These are phyloP conservation scores for Ustilago loliicola DNA, from an alignment of 1,284 basidiomycete species.

Conservation along the genomic window DNA sequence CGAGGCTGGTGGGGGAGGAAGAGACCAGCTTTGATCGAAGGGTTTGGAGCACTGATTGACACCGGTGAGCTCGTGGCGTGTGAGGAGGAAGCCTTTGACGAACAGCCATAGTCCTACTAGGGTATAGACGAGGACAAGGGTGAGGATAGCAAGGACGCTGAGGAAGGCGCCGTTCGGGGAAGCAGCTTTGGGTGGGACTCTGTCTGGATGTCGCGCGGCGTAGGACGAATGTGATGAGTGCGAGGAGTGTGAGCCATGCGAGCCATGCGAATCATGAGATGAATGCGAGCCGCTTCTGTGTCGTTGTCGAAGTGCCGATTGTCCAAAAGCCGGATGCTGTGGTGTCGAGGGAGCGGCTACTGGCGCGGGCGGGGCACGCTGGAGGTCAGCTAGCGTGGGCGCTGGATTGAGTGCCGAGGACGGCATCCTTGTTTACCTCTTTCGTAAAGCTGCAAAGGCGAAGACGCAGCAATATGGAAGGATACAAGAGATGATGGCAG, in stretches of 20 bases:
- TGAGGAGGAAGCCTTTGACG: constrained; percentile 66
- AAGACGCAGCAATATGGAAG: not conserved
- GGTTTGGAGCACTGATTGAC: constrained; percentile 22
- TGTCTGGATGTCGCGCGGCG: constrained; percentile 44
- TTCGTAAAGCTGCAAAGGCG: not conserved
- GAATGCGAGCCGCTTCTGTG: constrained; percentile 23
- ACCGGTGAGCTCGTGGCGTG: constrained; percentile 55
- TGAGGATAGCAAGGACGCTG: constrained; percentile 49
- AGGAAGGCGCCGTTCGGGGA: constrained; percentile 47
- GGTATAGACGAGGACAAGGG: constrained; percentile 48
- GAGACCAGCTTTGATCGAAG: constrained; percentile 6
- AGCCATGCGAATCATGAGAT: constrained; percentile 40
- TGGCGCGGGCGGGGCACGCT: constrained; percentile 11
- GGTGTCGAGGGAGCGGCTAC: constrained; percentile 3
- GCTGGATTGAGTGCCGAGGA: constrained; percentile 48
- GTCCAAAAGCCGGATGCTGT: constrained; percentile 39
- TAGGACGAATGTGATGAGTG: constrained; percentile 63
- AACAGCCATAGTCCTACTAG: constrained; percentile 60
- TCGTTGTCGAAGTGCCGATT: constrained; percentile 27
- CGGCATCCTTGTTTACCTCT: constrained; percentile 14
- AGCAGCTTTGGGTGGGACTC: constrained; percentile 44
- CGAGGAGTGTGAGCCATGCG: constrained; percentile 46
- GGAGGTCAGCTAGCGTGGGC: constrained; percentile 26
- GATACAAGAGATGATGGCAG: too few relatives aligned
- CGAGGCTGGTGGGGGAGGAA: constrained; percentile 33